Base-by-base conservation (phyloP, 2,329 filamentous ascomycete species). In the Emergomyces pasteurianus region DNA sequence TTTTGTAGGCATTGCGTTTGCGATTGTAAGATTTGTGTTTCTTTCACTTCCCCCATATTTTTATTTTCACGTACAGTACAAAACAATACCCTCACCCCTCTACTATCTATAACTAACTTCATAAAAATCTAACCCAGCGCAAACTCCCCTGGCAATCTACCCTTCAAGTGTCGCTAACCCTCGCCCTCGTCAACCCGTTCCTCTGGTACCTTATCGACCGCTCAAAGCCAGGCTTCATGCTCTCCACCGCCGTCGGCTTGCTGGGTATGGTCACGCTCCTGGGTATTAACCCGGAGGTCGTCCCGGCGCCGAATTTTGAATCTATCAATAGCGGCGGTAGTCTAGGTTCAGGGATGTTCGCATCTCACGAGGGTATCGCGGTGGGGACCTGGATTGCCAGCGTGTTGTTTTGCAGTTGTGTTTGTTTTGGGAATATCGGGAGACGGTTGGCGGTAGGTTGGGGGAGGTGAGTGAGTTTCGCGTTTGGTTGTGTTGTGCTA, bases 201-300 rank as follows among this genome's bases (percentile, higher is more conserved):
- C 79, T 99, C 21, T 99, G 94, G 94, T 99, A 95, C 75, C 80
- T 97, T 28, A 88, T 99, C 70, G 94, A 99, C 75, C 89, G 92
- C 58, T 94, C 90, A 54, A 86, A 85, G 66, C 83, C 91, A 0
- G 94, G 94, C 4, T 88, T 97, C 66, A 77, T 94, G 40, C 82
- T 96, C 60, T 91, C 90, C 0, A 80, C 86, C 16, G 77, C 83
- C 1, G 86, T 96, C 12, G 88, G 90, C 1, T 71, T 92, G 31
- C 77, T 82, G 0, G 90, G 92, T 8, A 92, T 92, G 10, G 81
- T 83, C 16, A 73, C 90, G 18, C 77, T 96, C 21, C 81, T 96
- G 61, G 82, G 86, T 16, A 80, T 92, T 40, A 87, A 90, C 67
- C 89, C 91, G 1, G 84, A 88, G 52, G 82, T 95, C 69, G 84